Evolutionary conservation across 176 grass and related monocot genomes (phyloP).

Genomic region (Hyparrhenia diplandra): DNA sequence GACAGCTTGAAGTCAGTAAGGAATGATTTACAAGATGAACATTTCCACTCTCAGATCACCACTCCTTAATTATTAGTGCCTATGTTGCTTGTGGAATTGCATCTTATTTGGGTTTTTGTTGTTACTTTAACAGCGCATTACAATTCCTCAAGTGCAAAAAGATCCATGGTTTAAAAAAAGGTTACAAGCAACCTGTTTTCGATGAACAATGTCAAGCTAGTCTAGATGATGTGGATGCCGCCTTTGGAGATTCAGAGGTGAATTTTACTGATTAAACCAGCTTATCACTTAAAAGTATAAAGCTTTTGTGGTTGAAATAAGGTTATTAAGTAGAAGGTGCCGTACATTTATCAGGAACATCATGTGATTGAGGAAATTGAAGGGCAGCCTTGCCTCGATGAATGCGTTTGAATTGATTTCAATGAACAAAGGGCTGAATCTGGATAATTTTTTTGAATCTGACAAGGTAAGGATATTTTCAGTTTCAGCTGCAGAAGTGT

Average conservation of each 20-base stretch:
- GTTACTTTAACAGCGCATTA: constrained; percentile 49
- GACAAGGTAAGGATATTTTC: constrained; percentile 52
- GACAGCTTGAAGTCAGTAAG: no score
- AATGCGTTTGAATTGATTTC: constrained; percentile 94
- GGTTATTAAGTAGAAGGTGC: not conserved
- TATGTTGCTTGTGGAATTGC: not conserved
- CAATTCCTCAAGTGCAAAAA: constrained; percentile 59
- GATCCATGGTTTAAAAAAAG: constrained; percentile 88
- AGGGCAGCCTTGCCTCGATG: constrained; percentile 61
- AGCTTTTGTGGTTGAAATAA: not conserved
- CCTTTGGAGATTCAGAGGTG: constrained; percentile 78
- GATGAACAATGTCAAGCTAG: constrained; percentile 42
- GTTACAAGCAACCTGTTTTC: constrained; percentile 70
- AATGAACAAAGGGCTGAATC: constrained; percentile 72
- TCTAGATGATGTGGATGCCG: constrained; percentile 77
- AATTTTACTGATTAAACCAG: constrained; percentile 27
- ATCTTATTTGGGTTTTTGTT: constrained; percentile 14
- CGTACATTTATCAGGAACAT: constrained; percentile 53
- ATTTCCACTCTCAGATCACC: not conserved
- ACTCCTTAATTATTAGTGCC: not conserved
- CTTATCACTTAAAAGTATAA: constrained; percentile 11
- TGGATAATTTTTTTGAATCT: constrained; percentile 78
- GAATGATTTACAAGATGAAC: no score
- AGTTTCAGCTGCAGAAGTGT: not conserved
- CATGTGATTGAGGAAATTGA: constrained; percentile 70